A percentile compares a stretch with the other conserved stretches of the same genome.
phyloP scores from a whole-genome alignment of 441 rosid genomes.

The Arabidopsis lyrata region DNA sequence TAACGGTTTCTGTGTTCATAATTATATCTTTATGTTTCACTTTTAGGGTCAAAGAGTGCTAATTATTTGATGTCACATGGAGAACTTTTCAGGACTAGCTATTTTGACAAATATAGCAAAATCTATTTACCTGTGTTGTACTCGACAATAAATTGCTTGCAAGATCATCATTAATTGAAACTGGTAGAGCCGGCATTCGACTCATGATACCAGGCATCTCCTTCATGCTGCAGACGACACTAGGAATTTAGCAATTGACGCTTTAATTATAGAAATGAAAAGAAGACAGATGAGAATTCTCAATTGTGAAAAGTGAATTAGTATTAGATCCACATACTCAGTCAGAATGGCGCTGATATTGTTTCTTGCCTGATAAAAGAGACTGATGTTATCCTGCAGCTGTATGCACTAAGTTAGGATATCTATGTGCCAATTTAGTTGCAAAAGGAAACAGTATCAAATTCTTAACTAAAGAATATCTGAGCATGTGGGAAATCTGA shows the following conservation, averaged over 20 bases:
- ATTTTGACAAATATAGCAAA: constrained; percentile 15
- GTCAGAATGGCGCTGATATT: constrained; percentile 79
- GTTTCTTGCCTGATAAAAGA: constrained; percentile 75
- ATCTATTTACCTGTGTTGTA: constrained; percentile 61
- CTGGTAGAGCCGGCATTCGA: constrained; percentile 94
- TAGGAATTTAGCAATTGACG: constrained; percentile 40
- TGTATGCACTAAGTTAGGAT: constrained; percentile 54
- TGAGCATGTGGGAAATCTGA: constrained; percentile 9
- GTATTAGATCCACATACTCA: constrained; percentile 64
- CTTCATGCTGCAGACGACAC: constrained; percentile 73
- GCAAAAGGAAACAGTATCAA: constrained; percentile 4
- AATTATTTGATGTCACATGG: constrained; percentile 2
- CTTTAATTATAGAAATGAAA: constrained; percentile 17
- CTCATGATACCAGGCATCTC: constrained; percentile 90
- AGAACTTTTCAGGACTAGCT: constrained; percentile 9
- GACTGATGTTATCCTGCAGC: constrained; percentile 90
- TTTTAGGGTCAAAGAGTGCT: constrained; percentile 11
- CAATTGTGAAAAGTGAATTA: constrained; percentile 34
- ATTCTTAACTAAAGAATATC: constrained; percentile 6
- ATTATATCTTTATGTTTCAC: no score
- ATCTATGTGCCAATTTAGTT: constrained; percentile 19
- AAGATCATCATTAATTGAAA: constrained; percentile 77
- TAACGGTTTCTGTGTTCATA: not conserved
- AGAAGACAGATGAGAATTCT: constrained; percentile 21
- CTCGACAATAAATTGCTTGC: constrained; percentile 68